Conservation (phyloP, 768 basidiomycete genomes). For the Asterophora lycoperdoides region DNA sequence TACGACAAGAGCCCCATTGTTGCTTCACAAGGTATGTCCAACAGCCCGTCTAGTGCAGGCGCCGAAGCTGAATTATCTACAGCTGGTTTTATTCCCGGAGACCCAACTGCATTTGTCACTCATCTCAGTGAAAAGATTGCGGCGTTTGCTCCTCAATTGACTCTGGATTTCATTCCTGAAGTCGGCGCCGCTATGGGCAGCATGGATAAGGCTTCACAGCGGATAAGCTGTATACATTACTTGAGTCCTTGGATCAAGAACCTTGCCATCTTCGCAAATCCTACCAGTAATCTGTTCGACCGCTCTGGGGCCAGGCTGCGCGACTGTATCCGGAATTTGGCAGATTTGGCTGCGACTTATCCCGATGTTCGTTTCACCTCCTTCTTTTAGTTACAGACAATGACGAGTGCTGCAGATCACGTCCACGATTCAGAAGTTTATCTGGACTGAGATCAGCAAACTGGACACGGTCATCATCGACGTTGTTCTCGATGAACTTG, state of each 20-base stretch:
- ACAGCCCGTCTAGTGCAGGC: background rate
- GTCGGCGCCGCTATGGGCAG: constrained; percentile 65
- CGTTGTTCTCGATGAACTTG: constrained; percentile 72
- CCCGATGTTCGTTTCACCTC: constrained; percentile 48
- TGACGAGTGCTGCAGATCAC: constrained; percentile 45
- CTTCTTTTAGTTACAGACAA: background rate
- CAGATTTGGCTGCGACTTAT: constrained; percentile 70
- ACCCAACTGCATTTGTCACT: constrained; percentile 55
- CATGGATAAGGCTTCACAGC: constrained; percentile 47
- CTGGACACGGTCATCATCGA: constrained; percentile 66
- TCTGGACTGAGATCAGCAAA: constrained; percentile 76
- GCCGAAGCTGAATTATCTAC: constrained; percentile 4
- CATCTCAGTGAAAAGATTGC: constrained; percentile 71
- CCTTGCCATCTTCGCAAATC: constrained; percentile 64
- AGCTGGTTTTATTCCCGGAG: constrained; percentile 73
- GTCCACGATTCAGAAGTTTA: constrained; percentile 60
- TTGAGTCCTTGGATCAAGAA: constrained; percentile 89
- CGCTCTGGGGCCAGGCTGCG: constrained; percentile 70
- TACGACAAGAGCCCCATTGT: constrained; percentile 71
- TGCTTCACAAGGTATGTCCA: constrained; percentile 57
- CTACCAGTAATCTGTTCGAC: constrained; percentile 63
- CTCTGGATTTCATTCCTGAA: constrained; percentile 86
- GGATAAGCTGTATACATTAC: constrained; percentile 73
- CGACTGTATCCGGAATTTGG: constrained; percentile 75
- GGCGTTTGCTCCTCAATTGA: constrained; percentile 72